Conservation (phyloP, 164 flowering plant genomes). For the Hamamelis virginiana region DNA sequence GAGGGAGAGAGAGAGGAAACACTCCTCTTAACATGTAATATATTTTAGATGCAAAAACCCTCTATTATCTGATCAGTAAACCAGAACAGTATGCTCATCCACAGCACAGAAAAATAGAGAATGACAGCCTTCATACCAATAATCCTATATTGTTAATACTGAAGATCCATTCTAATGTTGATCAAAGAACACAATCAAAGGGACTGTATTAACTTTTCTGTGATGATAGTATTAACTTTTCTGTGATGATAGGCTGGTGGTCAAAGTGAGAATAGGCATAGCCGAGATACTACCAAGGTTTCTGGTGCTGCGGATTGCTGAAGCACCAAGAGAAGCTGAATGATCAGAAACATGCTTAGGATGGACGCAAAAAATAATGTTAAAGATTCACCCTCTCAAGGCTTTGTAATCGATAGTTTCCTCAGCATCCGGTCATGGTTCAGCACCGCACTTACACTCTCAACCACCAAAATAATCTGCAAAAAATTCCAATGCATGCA, state of each 20-base stretch:
- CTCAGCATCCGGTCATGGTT: constrained; percentile 76
- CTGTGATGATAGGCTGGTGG: background rate
- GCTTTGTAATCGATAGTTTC: constrained; percentile 30
- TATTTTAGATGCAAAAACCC: no score
- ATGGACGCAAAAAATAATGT: constrained; percentile 1
- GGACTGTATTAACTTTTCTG: background rate
- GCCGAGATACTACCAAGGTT: background rate
- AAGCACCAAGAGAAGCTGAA: constrained; percentile 2
- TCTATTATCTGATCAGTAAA: no score
- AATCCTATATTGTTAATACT: background rate
- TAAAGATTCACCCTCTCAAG: constrained; percentile 18
- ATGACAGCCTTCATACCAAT: no score
- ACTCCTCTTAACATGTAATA: no score
- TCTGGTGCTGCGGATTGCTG: background rate
- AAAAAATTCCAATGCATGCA: constrained; percentile 6
- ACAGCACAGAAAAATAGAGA: no score
- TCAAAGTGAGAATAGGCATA: background rate
- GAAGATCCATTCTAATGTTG: background rate
- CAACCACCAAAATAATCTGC: constrained; percentile 88
- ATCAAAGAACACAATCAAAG: background rate
- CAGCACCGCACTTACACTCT: constrained; percentile 79
- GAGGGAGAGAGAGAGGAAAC: no score
- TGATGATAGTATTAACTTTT: background rate
- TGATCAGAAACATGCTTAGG: background rate
- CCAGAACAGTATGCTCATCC: no score